Evolutionary conservation across 2,329 filamentous ascomycete genomes (phyloP), one percentile per base, ranked within the genome.

Genomic region (Alternaria longipes): DNA sequence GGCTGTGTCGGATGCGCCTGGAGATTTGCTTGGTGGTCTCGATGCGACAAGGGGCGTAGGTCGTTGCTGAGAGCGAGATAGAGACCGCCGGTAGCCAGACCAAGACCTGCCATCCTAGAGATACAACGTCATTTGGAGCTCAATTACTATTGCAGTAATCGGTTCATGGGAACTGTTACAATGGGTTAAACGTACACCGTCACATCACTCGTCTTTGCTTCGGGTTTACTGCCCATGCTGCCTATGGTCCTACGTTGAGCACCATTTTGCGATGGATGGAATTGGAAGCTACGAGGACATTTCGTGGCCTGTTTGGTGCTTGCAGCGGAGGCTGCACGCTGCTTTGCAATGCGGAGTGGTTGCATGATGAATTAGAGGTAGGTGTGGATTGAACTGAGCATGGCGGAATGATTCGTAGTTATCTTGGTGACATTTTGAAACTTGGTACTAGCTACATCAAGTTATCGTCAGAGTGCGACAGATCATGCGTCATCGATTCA

Each of bases 171-270:
- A 16, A 11, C 6, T 52, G 40, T 26, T 24, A 24, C 5, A n/a
- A 4, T 9, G 45, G 11, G 8, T 47, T 7, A 28, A 49, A 69
- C 75, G 42, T 70, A 81, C 79, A 78, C 81, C 63, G 79, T 78
- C 9, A 80, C 57, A 57, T 81, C 78, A 64, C 79, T 80, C 61
- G 68, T 72, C 64, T 78, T 71, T 20, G 67, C 59, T 22, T 64
- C 58, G 47, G 68, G 68, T 45, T 71, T 66, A 20, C 72, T 74
- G 60, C 70, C 69, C 16, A 57, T 67, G 57, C 72, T 77, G 56
- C 78, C 77, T 65, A 80, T 81, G 36, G 75, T 71, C 66, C 78
- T 74, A 62, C 76, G 64, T 67, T 79, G 78, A 18, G 74, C 58
- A 47, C 68, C 62, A 36, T 70, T 74, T 57, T 74, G 76, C 72